phyloP scores from a whole-genome alignment of 2,329 filamentous ascomycete genomes.

The Aspergillus ruber region DNA sequence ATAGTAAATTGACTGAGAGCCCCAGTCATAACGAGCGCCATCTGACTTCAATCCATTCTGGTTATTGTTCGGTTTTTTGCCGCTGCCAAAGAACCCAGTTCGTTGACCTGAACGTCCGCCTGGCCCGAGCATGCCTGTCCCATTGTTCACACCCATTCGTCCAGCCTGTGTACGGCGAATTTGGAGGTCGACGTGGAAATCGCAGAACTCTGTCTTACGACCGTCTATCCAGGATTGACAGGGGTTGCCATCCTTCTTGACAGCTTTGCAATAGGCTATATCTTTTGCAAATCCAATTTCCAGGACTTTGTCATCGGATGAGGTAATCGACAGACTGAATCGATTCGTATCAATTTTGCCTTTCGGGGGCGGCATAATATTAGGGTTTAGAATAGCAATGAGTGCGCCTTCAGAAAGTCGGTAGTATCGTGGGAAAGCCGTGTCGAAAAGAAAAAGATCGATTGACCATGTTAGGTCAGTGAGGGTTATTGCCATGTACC shows the following conservation, averaged over 20 bases:
- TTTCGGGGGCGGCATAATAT: slow-evolving; percentile 77
- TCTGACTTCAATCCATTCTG: slow-evolving; percentile 27
- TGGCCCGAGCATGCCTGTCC: slow-evolving; percentile 47
- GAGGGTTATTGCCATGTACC: slow-evolving; percentile 88
- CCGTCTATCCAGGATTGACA: slow-evolving; percentile 84
- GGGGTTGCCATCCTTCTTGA: slow-evolving; percentile 74
- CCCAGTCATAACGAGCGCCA: slow-evolving; percentile 34
- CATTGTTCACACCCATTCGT: slow-evolving; percentile 73
- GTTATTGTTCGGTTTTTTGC: slow-evolving; percentile 10
- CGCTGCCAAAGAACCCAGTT: slow-evolving; percentile 33
- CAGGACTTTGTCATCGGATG: slow-evolving; percentile 79
- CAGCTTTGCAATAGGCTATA: slow-evolving; percentile 77
- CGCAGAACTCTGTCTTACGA: slow-evolving; percentile 82
- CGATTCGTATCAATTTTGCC: slow-evolving; percentile 69
- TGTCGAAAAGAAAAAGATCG: slow-evolving; percentile 85
- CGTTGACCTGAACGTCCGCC: slow-evolving; percentile 35
- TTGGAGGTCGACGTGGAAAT: slow-evolving; percentile 81
- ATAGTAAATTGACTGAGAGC: slow-evolving; percentile 41
- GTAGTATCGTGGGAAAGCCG: slow-evolving; percentile 88
- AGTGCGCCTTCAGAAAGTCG: slow-evolving; percentile 88
- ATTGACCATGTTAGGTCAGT: slow-evolving; percentile 87
- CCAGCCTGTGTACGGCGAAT: slow-evolving; percentile 62
- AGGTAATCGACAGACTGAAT: slow-evolving; percentile 80
- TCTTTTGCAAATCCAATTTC: slow-evolving; percentile 82
- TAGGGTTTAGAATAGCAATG: slow-evolving; percentile 85